Conservation (phyloP, 1,139 yeast genomes). For the Saccharomyces hybrid region DNA sequence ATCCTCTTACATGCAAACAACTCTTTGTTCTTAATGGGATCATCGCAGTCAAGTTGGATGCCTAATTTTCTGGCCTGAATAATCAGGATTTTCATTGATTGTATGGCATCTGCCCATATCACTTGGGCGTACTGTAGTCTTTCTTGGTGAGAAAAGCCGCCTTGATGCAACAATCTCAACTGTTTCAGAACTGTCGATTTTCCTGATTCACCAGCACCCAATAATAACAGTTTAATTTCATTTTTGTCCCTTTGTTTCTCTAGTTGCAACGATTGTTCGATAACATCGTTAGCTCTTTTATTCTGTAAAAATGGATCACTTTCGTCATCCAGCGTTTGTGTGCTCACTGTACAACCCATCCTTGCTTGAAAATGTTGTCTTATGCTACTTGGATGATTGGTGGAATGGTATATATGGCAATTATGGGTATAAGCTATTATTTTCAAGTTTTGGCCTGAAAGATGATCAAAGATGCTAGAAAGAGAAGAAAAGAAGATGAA, state of each 20-base stretch:
- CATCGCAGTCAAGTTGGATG: conserved; percentile 56
- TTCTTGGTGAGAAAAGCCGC: conserved; percentile 77
- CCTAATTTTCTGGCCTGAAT: conserved; percentile 60
- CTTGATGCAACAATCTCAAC: conserved; percentile 75
- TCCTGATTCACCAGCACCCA: conserved; percentile 96
- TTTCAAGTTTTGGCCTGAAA: too few relatives aligned
- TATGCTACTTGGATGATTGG: neutral
- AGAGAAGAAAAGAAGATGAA: conserved; percentile 29
- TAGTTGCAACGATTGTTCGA: conserved; percentile 56
- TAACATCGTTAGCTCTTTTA: conserved; percentile 52
- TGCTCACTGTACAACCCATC: conserved; percentile 68
- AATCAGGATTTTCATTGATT: conserved; percentile 76
- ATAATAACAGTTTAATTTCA: conserved; percentile 57
- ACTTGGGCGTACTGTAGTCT: conserved; percentile 75
- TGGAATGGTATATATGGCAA: neutral
- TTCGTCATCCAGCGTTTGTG: conserved; percentile 39
- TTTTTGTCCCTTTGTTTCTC: conserved; percentile 45
- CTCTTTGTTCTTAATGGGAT: conserved; percentile 35
- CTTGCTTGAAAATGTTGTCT: neutral
- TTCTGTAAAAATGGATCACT: conserved; percentile 45
- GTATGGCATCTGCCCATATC: conserved; percentile 92
- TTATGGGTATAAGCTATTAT: neutral
- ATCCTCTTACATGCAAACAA: conserved; percentile 43
- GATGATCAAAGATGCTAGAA: neutral
- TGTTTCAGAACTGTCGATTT: conserved; percentile 93